A percentile compares a stretch with the other conserved stretches of the same genome.
phyloP scores from a whole-genome alignment of 176 grass and related monocot species.

The Avena atlantica region DNA sequence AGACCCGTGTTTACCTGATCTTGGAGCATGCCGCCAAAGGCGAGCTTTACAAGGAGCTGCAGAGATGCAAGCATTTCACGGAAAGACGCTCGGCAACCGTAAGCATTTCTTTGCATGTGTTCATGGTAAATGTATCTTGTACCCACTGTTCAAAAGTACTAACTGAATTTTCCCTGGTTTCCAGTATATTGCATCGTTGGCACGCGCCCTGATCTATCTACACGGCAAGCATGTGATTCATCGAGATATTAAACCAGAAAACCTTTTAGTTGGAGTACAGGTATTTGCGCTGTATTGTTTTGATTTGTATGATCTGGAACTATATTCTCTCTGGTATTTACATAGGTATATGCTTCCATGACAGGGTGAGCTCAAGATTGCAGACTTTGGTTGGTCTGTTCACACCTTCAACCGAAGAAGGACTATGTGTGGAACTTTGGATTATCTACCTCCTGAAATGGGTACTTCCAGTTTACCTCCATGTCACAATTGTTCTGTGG shows the following conservation, averaged over 20 bases:
- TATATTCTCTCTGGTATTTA: conserved; percentile 16
- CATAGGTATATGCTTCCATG: conserved; percentile 36
- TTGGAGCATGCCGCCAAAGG: conserved; percentile 92
- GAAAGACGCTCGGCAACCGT: conserved; percentile 86
- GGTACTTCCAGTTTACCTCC: conserved; percentile 57
- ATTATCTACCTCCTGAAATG: conserved; percentile 99
- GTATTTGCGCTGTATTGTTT: conserved; percentile 45
- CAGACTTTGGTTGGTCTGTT: conserved; percentile 98
- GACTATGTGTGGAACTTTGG: conserved; percentile 95
- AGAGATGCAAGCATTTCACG: conserved; percentile 83
- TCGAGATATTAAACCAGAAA: conserved; percentile 97
- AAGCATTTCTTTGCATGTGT: conserved; percentile 42
- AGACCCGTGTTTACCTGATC: conserved; percentile 93
- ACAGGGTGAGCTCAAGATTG: conserved; percentile 94
- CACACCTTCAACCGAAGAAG: conserved; percentile 84
- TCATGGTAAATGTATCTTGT: conserved; percentile 23
- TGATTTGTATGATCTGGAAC: background rate
- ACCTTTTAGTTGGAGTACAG: conserved; percentile 81
- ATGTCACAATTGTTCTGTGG: background rate
- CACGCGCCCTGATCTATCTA: conserved; percentile 80
- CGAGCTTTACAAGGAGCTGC: conserved; percentile 94
- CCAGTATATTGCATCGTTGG: conserved; percentile 88
- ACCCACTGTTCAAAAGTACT: conserved; percentile 12
- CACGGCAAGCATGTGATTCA: conserved; percentile 96
- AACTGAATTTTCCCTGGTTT: conserved; percentile 15